These are phyloP conservation scores for Dittrichia graveolens DNA, from an alignment of 129 eudicot genomes.

Conservation along the genomic window DNA sequence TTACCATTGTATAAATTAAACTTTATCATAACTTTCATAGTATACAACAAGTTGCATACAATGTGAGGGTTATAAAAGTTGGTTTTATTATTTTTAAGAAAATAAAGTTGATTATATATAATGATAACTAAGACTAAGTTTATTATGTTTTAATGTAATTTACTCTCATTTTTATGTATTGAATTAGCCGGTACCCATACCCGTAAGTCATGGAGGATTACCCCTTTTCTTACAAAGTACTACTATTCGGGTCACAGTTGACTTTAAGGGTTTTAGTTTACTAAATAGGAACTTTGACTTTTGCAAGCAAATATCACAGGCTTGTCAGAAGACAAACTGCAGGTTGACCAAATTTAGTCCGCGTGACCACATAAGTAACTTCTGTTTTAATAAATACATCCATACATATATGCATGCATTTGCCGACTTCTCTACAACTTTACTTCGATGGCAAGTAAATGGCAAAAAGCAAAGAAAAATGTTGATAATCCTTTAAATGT, in stretches of 20 bases:
- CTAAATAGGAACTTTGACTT: slow-evolving; percentile 25
- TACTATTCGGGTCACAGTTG: slow-evolving; percentile 32
- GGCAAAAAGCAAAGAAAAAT: not conserved
- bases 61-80: no score
- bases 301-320: slow-evolving; percentile 7
- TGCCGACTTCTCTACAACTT: slow-evolving; percentile 31
- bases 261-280: not conserved
- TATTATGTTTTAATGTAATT: no score
- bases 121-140: no score
- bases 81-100: no score
- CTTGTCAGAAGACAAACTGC: no score
- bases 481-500: not conserved
- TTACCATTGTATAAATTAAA: no score
- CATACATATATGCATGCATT: slow-evolving; percentile 37
- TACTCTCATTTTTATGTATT: slow-evolving; percentile 15
- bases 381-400: slow-evolving; percentile 20
- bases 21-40: no score
- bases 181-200: slow-evolving; percentile 37
- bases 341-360: slow-evolving; percentile 32
- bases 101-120: no score
- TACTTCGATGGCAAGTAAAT: slow-evolving; percentile 23
- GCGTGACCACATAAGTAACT: slow-evolving; percentile 26
- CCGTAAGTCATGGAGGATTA: slow-evolving; percentile 38
- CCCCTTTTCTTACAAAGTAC: slow-evolving; percentile 41
- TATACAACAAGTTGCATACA: no score